Conservation (phyloP, 2,329 filamentous ascomycete species). For the Cadophora malorum region DNA sequence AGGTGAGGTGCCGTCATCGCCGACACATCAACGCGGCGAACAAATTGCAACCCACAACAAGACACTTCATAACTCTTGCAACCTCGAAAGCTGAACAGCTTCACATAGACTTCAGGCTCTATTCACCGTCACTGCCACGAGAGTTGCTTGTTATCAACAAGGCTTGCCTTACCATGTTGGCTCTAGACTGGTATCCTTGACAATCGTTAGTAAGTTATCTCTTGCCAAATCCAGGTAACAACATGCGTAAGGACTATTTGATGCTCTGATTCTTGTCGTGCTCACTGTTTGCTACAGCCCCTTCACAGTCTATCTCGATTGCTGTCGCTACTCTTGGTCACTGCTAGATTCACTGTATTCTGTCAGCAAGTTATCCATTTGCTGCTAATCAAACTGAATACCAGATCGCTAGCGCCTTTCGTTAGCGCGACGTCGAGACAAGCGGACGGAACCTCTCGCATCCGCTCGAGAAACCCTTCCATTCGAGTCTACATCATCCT, state of each 20-base stretch:
- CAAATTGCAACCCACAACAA: not conserved
- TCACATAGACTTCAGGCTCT: not conserved
- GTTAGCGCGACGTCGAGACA: not conserved
- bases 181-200: too few species aligned
- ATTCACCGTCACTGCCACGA: slow-evolving; percentile 1
- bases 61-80: not conserved
- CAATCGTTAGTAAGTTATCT: not conserved
- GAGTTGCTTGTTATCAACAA: not conserved
- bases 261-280: not conserved
- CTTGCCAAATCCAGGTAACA: not conserved
- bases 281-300: not conserved
- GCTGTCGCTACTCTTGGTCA: not conserved
- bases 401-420: not conserved
- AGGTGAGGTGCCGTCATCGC: too few species aligned
- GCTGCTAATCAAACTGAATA: not conserved
- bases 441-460: not conserved
- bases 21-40: not conserved
- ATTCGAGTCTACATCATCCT: not conserved
- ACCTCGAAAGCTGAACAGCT: not conserved
- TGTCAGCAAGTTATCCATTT: not conserved
- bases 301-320: not conserved
- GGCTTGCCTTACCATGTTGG: not conserved
- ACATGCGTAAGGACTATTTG: not conserved
- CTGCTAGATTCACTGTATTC: not conserved
- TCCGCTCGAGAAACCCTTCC: not conserved